Evolutionary conservation across 2,329 filamentous ascomycete genomes (phyloP).

Genomic region (Colletotrichum cordylinicola): DNA sequence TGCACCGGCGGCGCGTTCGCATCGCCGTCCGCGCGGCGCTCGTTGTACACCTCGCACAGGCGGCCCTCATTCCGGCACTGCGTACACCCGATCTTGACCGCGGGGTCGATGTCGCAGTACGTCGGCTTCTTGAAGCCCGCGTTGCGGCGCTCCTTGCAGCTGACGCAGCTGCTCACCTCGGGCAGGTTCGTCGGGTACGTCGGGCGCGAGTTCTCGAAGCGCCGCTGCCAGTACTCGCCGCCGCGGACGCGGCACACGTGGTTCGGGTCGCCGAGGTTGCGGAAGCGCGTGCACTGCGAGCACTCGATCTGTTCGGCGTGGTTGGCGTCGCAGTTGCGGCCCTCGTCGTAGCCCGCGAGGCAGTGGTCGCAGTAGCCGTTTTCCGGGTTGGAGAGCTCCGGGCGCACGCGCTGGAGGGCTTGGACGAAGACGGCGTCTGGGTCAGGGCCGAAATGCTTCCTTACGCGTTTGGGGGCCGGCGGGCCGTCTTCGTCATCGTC

Average conservation of each 20-base stretch:
- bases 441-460: background rate
- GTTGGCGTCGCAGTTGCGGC: conserved; percentile 12
- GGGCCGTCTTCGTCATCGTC: background rate
- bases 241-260: conserved; percentile 11
- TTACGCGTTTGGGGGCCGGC: background rate
- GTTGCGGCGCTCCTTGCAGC: background rate
- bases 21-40: background rate
- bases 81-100: conserved; percentile 14
- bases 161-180: conserved; percentile 3
- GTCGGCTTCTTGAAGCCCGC: background rate
- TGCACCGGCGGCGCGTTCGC: background rate
- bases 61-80: background rate
- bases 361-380: conserved; percentile 12
- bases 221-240: conserved; percentile 11
- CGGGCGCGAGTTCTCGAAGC: conserved; percentile 15
- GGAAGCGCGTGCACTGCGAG: conserved; percentile 11
- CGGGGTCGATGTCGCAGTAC: conserved; percentile 17
- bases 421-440: background rate
- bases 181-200: background rate
- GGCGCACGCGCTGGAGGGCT: background rate
- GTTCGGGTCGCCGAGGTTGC: conserved; percentile 6
- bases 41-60: background rate
- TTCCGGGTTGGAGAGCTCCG: background rate
- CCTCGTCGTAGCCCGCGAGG: background rate
- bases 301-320: conserved; percentile 17